A percentile compares a stretch with the other conserved stretches of the same genome.
These are phyloP conservation scores for Metahyphopichia silvanorum DNA, from an alignment of 805 yeast species.

Conservation along the genomic window DNA sequence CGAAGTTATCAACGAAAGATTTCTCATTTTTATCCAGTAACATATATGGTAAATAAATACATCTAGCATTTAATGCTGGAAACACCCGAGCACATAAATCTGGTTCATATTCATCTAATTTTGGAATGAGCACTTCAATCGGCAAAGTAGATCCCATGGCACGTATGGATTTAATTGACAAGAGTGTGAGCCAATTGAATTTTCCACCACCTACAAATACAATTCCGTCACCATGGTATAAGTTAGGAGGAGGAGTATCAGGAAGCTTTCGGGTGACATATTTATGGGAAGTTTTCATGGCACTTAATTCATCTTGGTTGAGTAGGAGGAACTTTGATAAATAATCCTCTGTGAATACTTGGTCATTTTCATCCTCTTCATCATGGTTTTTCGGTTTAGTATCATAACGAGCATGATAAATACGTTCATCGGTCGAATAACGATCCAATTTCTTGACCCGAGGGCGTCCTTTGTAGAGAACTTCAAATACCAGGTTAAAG, in stretches of 20 bases:
- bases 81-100: slow-evolving; percentile 46
- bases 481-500: slow-evolving; percentile 40
- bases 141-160: slow-evolving; percentile 68
- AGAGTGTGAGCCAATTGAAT: slow-evolving; percentile 66
- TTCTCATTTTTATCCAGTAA: slow-evolving; percentile 16
- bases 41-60: slow-evolving; percentile 34
- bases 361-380: slow-evolving; percentile 20
- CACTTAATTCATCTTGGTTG: slow-evolving; percentile 36
- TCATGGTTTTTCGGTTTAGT: slow-evolving; percentile 21
- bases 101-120: slow-evolving; percentile 64
- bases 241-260: slow-evolving; percentile 30
- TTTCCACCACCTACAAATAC: slow-evolving; percentile 81
- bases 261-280: slow-evolving; percentile 44
- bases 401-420: slow-evolving; percentile 52
- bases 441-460: slow-evolving; percentile 35
- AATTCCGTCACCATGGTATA: slow-evolving; percentile 50
- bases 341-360: slow-evolving; percentile 50
- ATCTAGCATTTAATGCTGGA: slow-evolving; percentile 36
- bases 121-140: slow-evolving; percentile 78
- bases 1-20: slow-evolving; percentile 26
- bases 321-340: slow-evolving; percentile 48
- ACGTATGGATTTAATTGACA: slow-evolving; percentile 63
- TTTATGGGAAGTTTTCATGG: slow-evolving; percentile 47
- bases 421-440: slow-evolving; percentile 45
- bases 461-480: slow-evolving; percentile 45